Evolutionary conservation across 2,329 filamentous ascomycete genomes (phyloP).

Genomic region (Diplodia mutila): DNA sequence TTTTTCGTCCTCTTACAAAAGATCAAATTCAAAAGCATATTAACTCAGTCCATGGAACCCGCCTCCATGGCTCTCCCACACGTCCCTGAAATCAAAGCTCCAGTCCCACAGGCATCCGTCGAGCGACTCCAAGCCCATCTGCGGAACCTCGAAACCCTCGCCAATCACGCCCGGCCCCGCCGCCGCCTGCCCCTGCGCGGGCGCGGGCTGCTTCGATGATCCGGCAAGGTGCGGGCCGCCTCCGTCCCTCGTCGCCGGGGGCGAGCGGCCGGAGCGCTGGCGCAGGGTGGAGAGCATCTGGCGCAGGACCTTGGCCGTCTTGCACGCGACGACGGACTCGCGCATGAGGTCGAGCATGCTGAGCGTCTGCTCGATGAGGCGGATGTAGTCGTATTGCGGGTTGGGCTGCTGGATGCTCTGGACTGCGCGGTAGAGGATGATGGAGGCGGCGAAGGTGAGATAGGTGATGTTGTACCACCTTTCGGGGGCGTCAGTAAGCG

Average conservation of each 20-base stretch:
- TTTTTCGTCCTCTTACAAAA: neutral
- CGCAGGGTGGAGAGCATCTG: conserved; percentile 24
- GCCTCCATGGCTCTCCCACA: conserved; percentile 20
- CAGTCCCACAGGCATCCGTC: conserved; percentile 20
- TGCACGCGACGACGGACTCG: conserved; percentile 46
- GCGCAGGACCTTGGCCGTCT: conserved; percentile 37
- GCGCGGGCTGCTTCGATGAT: neutral
- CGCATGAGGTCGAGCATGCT: conserved; percentile 49
- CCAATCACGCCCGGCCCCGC: neutral
- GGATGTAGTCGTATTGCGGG: conserved; percentile 30
- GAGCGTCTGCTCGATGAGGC: conserved; percentile 43
- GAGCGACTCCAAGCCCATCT: conserved; percentile 21
- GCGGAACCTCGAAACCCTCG: conserved; percentile 13
- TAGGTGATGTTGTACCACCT: conserved; percentile 52
- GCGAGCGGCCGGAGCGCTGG: conserved; percentile 9
- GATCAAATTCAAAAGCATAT: neutral
- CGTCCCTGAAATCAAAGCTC: conserved; percentile 23
- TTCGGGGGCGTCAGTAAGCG: neutral
- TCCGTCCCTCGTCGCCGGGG: neutral
- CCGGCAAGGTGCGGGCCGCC: neutral
- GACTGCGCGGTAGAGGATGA: conserved; percentile 41
- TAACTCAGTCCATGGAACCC: conserved; percentile 18
- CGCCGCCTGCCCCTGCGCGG: neutral
- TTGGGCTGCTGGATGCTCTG: conserved; percentile 34
- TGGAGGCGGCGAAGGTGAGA: conserved; percentile 46